phyloP scores from a whole-genome alignment of 2,329 filamentous ascomycete species.

The Alternaria burnsii region DNA sequence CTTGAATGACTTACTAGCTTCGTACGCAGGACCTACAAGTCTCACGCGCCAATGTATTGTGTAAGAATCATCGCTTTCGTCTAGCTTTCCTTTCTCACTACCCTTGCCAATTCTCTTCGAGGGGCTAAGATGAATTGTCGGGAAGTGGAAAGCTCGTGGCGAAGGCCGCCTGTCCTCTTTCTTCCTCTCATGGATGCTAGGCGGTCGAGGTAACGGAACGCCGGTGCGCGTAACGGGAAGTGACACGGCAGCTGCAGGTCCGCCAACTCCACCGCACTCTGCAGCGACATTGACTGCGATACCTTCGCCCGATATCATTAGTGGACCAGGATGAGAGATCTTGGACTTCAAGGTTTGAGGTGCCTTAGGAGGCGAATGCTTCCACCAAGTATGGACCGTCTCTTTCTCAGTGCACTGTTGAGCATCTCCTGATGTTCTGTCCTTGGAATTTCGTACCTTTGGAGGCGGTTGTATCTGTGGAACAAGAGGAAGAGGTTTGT shows the following conservation, averaged over 20 bases:
- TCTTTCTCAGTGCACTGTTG: background rate
- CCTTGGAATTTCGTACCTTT: background rate
- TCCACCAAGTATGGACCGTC: slow-evolving; percentile 11
- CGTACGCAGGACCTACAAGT: slow-evolving; percentile 11
- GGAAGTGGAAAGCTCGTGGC: background rate
- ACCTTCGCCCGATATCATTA: slow-evolving; percentile 13
- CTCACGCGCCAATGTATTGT: slow-evolving; percentile 20
- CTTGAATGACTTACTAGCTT: slow-evolving; percentile 6
- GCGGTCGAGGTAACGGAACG: background rate
- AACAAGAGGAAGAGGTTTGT: slow-evolving; percentile 27
- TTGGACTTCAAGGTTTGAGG: slow-evolving; percentile 27
- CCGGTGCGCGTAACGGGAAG: slow-evolving; percentile 11
- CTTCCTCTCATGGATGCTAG: background rate
- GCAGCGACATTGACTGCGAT: slow-evolving; percentile 22
- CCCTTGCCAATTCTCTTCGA: background rate
- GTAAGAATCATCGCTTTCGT: background rate
- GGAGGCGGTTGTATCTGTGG: slow-evolving; percentile 12
- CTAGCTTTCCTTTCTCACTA: slow-evolving; percentile 11
- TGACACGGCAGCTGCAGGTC: slow-evolving; percentile 20
- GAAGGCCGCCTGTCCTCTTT: background rate
- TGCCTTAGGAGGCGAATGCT: slow-evolving; percentile 6
- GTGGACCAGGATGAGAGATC: slow-evolving; percentile 33
- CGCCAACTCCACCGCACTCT: slow-evolving; percentile 24
- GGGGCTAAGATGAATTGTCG: background rate
- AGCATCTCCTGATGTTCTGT: background rate